These are phyloP conservation scores for Candida hungchunana DNA, from an alignment of 805 yeast species.

Conservation along the genomic window DNA sequence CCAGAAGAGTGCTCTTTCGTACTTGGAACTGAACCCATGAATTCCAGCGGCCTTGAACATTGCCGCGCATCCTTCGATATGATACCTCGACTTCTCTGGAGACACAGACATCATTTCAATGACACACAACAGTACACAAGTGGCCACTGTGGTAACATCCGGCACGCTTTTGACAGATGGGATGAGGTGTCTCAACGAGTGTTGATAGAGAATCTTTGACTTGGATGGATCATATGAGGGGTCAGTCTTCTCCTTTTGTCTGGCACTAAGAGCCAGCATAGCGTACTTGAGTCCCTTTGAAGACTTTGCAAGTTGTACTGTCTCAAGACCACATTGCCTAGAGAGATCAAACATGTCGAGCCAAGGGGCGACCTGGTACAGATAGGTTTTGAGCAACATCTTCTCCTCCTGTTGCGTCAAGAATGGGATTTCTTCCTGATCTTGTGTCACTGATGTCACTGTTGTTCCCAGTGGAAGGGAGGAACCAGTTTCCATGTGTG, in stretches of 20 bases:
- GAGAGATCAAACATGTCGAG: slow-evolving; percentile 36
- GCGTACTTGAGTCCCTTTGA: slow-evolving; percentile 30
- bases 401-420: slow-evolving; percentile 32
- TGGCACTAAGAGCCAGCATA: slow-evolving; percentile 31
- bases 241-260: slow-evolving; percentile 30
- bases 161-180: slow-evolving; percentile 32
- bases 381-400: slow-evolving; percentile 29
- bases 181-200: slow-evolving; percentile 30
- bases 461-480: slow-evolving; percentile 1
- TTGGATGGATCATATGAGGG: slow-evolving; percentile 24
- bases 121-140: slow-evolving; percentile 39
- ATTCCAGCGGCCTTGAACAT: slow-evolving; percentile 35
- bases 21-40: slow-evolving; percentile 32
- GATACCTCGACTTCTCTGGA: slow-evolving; percentile 36
- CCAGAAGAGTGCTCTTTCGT: slow-evolving; percentile 41
- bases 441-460: not conserved
- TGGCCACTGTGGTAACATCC: slow-evolving; percentile 28
- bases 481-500: slow-evolving; percentile 16
- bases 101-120: slow-evolving; percentile 40
- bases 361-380: slow-evolving; percentile 37
- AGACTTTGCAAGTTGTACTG: slow-evolving; percentile 37
- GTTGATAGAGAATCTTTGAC: slow-evolving; percentile 31
- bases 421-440: slow-evolving; percentile 18
- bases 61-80: slow-evolving; percentile 36
- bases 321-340: slow-evolving; percentile 31